Conservation (phyloP, 768 basidiomycete genomes). For the Vararia minispora region DNA sequence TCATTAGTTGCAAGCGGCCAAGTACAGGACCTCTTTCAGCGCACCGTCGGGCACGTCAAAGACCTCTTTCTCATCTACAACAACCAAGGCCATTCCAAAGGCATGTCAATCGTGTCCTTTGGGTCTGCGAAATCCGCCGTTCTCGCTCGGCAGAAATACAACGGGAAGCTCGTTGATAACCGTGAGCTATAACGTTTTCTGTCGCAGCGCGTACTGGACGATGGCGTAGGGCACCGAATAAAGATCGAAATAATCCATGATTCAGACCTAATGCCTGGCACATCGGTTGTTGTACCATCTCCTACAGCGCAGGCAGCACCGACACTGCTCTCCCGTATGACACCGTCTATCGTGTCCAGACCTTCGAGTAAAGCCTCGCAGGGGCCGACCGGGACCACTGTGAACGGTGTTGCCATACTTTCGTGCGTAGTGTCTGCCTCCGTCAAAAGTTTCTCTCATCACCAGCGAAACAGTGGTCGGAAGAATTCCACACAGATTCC, state of each 20-base stretch:
- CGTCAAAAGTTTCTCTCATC: neutral
- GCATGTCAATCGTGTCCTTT: conserved; percentile 70
- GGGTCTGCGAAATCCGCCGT: conserved; percentile 51
- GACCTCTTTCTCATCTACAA: conserved; percentile 68
- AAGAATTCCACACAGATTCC: conserved; percentile 5
- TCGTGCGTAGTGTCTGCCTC: conserved; percentile 1
- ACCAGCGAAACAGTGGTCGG: conserved; percentile 5
- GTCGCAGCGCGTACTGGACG: neutral
- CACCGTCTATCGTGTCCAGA: neutral
- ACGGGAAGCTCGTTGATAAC: conserved; percentile 69
- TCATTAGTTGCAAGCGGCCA: neutral
- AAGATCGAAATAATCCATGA: conserved; percentile 55
- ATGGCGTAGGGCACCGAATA: conserved; percentile 45
- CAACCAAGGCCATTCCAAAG: conserved; percentile 62
- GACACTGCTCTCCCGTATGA: conserved; percentile 28
- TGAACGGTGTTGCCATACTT: neutral
- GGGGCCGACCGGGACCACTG: conserved; percentile 1
- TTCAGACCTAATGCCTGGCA: conserved; percentile 19
- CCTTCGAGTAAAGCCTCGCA: neutral
- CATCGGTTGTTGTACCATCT: conserved; percentile 17
- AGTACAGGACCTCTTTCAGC: conserved; percentile 66
- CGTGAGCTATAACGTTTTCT: conserved; percentile 22
- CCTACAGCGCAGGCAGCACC: conserved; percentile 20
- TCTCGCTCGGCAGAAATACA: conserved; percentile 54
- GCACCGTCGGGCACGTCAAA: conserved; percentile 64